These are phyloP conservation scores for Backusella psychrophila DNA, from an alignment of 192 early-diverging fungal genomes.

Conservation along the genomic window DNA sequence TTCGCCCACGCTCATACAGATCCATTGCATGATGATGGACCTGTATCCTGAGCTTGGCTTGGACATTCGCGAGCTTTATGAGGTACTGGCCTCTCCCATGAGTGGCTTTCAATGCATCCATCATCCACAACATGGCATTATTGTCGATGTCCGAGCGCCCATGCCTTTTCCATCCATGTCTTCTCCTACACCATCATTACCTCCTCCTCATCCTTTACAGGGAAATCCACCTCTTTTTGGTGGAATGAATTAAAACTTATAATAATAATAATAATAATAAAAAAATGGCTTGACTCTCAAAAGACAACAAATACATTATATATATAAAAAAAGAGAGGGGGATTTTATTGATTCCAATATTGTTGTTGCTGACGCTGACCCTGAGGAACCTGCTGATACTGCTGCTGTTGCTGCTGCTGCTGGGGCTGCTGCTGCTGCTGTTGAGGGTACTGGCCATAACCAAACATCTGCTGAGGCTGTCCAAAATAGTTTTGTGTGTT, in stretches of 20 bases:
- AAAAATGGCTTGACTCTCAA: not conserved
- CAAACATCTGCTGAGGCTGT: not conserved
- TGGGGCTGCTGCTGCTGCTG: conserved; percentile 20
- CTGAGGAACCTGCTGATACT: conserved; percentile 30
- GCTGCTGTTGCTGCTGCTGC: not conserved
- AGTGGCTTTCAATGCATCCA: conserved; percentile 31
- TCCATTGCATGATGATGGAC: conserved; percentile 32
- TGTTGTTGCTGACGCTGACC: conserved; percentile 6
- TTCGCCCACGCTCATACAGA: conserved; percentile 13
- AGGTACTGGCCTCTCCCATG: not conserved
- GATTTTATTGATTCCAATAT: conserved; percentile 38
- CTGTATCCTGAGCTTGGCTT: conserved; percentile 25
- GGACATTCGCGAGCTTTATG: conserved; percentile 31
- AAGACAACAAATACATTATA: not conserved
- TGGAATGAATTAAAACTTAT: not conserved
- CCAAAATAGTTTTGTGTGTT: not conserved
- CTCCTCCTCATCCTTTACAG: not conserved
- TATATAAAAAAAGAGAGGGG: not conserved
- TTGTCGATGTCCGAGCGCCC: not conserved
- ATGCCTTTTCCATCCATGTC: not conserved
- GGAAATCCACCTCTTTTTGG: not conserved
- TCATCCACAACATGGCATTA: conserved; percentile 27
- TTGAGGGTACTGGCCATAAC: not conserved
- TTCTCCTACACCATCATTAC: not conserved
- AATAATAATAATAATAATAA: not conserved